phyloP scores from a whole-genome alignment of 148 eudicot genomes.

The Spergularia marina region DNA sequence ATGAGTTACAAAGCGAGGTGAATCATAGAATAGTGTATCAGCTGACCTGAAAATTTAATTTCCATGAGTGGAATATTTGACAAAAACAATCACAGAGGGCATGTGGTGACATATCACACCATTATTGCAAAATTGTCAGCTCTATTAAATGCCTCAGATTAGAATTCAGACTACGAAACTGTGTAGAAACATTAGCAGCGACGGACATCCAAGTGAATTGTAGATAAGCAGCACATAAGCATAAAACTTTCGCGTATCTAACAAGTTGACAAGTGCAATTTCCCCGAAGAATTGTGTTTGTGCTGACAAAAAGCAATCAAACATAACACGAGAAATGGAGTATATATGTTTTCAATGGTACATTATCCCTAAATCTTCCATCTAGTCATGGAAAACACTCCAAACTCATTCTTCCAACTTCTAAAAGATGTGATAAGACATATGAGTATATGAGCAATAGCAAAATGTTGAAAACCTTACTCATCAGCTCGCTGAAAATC shows the following conservation, averaged over 20 bases:
- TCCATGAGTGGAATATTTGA: background rate
- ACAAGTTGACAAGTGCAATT: background rate
- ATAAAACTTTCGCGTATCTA: background rate
- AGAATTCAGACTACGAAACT: background rate
- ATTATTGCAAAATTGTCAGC: background rate
- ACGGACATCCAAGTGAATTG: background rate
- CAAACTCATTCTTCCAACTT: background rate
- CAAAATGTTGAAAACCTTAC: conserved; percentile 40
- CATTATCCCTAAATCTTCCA: background rate
- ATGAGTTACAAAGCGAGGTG: conserved; percentile 96
- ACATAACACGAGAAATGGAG: background rate
- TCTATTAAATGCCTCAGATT: background rate
- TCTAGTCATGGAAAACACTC: background rate
- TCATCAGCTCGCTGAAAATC: conserved; percentile 94
- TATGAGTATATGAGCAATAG: background rate
- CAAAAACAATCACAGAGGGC: background rate
- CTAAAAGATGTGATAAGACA: background rate
- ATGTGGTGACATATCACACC: background rate
- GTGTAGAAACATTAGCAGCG: background rate
- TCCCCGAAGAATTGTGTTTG: background rate
- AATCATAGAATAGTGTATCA: conserved; percentile 75
- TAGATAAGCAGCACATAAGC: background rate
- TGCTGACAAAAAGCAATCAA: background rate
- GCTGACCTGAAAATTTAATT: conserved; percentile 57
- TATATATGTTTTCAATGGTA: background rate